phyloP scores from a whole-genome alignment of 768 basidiomycete genomes.

The Lentinula detonsa region DNA sequence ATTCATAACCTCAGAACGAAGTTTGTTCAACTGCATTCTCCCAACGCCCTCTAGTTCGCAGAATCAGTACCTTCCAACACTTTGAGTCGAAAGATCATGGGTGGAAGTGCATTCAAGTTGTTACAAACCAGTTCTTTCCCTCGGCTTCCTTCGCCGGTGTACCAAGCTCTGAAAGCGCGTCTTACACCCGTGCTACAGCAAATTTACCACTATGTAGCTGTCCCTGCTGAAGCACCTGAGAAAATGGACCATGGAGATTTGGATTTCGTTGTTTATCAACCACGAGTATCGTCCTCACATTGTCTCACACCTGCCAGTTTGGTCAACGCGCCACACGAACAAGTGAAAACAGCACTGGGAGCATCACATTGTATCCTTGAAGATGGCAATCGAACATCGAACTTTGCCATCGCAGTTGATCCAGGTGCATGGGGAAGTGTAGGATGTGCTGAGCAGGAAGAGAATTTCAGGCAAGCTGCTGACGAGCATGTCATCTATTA shows the following conservation, averaged over 20 bases:
- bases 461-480: constrained; percentile 16
- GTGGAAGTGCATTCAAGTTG: constrained; percentile 59
- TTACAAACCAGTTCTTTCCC: constrained; percentile 46
- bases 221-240: constrained; percentile 59
- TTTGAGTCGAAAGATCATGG: constrained; percentile 34
- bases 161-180: constrained; percentile 42
- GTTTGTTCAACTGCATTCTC: no score
- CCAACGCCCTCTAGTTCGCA: no score
- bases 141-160: constrained; percentile 52
- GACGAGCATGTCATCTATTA: constrained; percentile 28
- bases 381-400: constrained; percentile 51
- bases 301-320: constrained; percentile 10
- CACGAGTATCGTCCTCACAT: not conserved
- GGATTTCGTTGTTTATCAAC: constrained; percentile 50
- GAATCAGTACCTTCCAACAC: not conserved
- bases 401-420: constrained; percentile 50
- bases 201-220: constrained; percentile 45
- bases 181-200: constrained; percentile 32
- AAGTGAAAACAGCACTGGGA: constrained; percentile 35
- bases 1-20: no score
- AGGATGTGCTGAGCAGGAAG: constrained; percentile 24
- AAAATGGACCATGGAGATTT: constrained; percentile 66
- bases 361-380: constrained; percentile 41
- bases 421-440: constrained; percentile 30
- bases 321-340: constrained; percentile 27